Conservation (phyloP, 441 rosid species). For the Populus hybrid region DNA sequence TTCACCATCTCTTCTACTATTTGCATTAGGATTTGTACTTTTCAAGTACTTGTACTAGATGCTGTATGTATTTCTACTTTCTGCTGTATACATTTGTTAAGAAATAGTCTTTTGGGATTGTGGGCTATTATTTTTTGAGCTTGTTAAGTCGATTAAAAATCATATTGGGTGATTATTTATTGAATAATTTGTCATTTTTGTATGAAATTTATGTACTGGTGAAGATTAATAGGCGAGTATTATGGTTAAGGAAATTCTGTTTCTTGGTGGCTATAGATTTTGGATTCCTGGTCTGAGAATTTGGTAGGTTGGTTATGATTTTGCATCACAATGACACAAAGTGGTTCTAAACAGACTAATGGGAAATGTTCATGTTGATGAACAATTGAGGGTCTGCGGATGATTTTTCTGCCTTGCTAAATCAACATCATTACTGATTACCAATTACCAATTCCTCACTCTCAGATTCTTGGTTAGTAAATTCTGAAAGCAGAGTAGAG, state of each 20-base stretch:
- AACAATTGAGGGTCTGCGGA: no score
- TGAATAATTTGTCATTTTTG: slow-evolving; percentile 2
- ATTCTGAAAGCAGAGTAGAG: no score
- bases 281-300: no score
- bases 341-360: no score
- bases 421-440: no score
- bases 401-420: no score
- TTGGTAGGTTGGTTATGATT: no score
- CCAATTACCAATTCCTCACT: no score
- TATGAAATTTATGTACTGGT: neutral
- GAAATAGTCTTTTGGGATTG: slow-evolving; percentile 25
- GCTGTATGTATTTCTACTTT: neutral
- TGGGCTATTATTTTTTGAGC: slow-evolving; percentile 7
- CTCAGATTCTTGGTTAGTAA: no score
- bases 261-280: neutral
- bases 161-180: slow-evolving; percentile 22
- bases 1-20: slow-evolving; percentile 45
- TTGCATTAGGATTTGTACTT: slow-evolving; percentile 38
- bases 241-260: neutral
- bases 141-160: slow-evolving; percentile 11
- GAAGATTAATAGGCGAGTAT: neutral
- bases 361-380: no score
- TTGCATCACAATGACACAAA: no score
- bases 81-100: neutral
- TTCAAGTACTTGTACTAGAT: slow-evolving; percentile 36